Evolutionary conservation across 768 basidiomycete species (phyloP), one percentile per base, ranked within the genome.

Genomic region (Collybia mongolica): DNA sequence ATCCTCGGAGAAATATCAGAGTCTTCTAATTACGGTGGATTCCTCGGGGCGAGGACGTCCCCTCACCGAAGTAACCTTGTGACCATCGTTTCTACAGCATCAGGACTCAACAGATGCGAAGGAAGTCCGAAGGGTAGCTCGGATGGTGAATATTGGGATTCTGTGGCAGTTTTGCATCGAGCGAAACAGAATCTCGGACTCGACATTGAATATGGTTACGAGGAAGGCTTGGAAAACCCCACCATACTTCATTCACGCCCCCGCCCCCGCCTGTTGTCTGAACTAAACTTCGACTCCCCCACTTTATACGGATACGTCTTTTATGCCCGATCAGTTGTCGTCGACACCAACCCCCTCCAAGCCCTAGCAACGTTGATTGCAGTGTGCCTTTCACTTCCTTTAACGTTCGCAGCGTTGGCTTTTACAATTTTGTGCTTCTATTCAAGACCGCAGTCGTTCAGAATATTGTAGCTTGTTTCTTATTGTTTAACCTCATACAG

Each of bases 341-440:
- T 11, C 7, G 32, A 32, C 6, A 32, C 11, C 14, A 32, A 9
- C 14, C 32, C 32, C 7, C 20, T 68, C 8, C 58, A 60, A 28
- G 29, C 62, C 37, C 24, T 67, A 12, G 50, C 59, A 17, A 54
- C 64, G n/a, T 44, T 66, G 14, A 52, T 64, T 8, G 60, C 63
- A 43, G 58, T 62, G 19, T 60, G 61, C 48, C 35, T 73, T 39
- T 66, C 69, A 11, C 54, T 73, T 46, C 67, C 70, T 24, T 52
- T 72, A 49, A 66, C 72, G 14, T 60, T 71, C 36, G 62, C 71
- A 12, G 70, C 70, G 22, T 44, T 75, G 20, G 61, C 69, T 39
- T 55, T 73, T 44, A 72, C 68, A 29, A 58, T 75, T 40, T 53
- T 74, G 32, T 75, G 72, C 53, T 75, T 68, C 57, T 74, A 74